phyloP scores from a whole-genome alignment of 257 asterid genomes.

The Misopates orontium region DNA sequence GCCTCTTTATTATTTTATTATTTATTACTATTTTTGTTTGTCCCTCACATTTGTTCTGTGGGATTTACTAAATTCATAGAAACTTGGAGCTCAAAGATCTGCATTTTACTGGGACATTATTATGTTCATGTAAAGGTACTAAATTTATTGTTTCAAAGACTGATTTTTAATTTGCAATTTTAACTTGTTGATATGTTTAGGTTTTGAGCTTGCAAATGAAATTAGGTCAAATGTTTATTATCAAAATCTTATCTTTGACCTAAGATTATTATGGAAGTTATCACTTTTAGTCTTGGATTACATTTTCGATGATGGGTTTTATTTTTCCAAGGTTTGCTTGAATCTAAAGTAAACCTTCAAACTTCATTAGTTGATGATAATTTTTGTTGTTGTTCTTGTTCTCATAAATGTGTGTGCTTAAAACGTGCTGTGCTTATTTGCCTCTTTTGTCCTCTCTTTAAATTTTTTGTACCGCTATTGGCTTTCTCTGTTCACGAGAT shows the following conservation, averaged over 20 bases:
- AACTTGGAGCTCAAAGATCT: conserved; percentile 33
- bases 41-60: conserved; percentile 5
- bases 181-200: too few species aligned
- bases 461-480: neutral
- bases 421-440: conserved; percentile 1
- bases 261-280: too few species aligned
- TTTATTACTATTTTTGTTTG: conserved; percentile 30
- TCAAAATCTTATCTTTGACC: too few species aligned
- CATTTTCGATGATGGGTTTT: conserved; percentile 17
- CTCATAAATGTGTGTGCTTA: neutral
- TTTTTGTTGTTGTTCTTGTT: neutral
- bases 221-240: too few species aligned
- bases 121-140: conserved; percentile 37
- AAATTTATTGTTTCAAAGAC: neutral
- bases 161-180: conserved; percentile 1
- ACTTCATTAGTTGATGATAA: neutral
- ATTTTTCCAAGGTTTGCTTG: conserved; percentile 19
- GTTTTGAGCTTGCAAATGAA: too few species aligned
- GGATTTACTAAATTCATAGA: too few species aligned
- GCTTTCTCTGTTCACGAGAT: conserved; percentile 6
- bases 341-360: conserved; percentile 16
- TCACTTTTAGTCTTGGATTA: too few species aligned
- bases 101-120: conserved; percentile 24
- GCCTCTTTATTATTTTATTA: conserved; percentile 22
- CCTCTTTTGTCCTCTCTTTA: neutral